Conservation (phyloP, 2,329 filamentous ascomycete genomes). For the Aciculosporium take region DNA sequence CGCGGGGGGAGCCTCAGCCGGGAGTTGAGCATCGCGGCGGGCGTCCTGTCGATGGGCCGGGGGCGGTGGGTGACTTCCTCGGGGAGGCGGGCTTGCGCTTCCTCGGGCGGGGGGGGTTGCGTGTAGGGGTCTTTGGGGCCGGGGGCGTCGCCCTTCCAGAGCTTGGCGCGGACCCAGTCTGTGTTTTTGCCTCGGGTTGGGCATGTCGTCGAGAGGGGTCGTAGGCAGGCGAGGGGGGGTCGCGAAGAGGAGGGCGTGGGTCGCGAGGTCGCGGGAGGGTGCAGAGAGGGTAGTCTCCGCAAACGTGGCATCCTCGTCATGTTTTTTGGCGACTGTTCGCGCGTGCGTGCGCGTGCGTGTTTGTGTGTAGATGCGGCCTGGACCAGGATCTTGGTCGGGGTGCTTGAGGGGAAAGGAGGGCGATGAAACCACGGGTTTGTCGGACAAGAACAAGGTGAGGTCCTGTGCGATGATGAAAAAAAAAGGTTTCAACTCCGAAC, state of each 20-base stretch:
- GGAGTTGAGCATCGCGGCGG: slow-evolving; percentile 14
- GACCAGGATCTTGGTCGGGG: background rate
- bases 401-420: background rate
- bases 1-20: slow-evolving; percentile 20
- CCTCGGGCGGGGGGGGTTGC: slow-evolving; percentile 16
- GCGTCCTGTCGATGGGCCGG: slow-evolving; percentile 12
- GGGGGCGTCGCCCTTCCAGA: slow-evolving; percentile 26
- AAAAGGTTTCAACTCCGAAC: no score
- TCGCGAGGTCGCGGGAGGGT: slow-evolving; percentile 13
- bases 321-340: no score
- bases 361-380: slow-evolving; percentile 1
- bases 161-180: slow-evolving; percentile 24
- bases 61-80: slow-evolving; percentile 15
- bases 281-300: slow-evolving; percentile 20
- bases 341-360: no score
- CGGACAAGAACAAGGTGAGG: no score
- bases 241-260: slow-evolving; percentile 12
- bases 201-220: slow-evolving; percentile 22
- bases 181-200: slow-evolving; percentile 19
- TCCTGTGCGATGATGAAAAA: background rate
- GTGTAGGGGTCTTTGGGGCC: slow-evolving; percentile 26
- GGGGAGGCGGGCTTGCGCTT: slow-evolving; percentile 17
- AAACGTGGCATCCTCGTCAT: slow-evolving; percentile 30
- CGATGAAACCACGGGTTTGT: no score
- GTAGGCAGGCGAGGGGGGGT: slow-evolving; percentile 14